Base-by-base conservation (phyloP, 2,329 filamentous ascomycete genomes). In the Diaporthe helianthi region DNA sequence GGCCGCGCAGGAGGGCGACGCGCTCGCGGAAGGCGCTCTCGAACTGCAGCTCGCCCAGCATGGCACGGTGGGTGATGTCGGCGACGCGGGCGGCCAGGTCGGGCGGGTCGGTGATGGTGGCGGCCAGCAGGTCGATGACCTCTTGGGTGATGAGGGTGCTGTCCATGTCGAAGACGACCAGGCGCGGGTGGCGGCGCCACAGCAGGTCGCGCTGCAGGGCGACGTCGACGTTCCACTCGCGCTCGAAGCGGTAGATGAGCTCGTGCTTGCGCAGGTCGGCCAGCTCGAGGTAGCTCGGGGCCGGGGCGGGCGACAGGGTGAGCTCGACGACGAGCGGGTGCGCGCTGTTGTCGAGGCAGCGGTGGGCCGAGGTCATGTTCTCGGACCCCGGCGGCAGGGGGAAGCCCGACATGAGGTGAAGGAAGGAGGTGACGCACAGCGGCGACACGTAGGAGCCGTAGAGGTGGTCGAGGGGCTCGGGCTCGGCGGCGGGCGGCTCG, bases 131-230 rank as follows among this genome's bases (percentile, higher is more conserved):
- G 79, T 99, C 96, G 77, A 99, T 98, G 71, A 98, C 94, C 82
- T 99, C 96, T 79, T 99, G 94, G 66, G 95, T 92, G 78, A 99
- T 98, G 71, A 99, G 87, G 0, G 96, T 99, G 79, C 92, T 96
- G 82, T 99, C 96, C 96, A 99, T 99, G 80, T 99, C 96, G 77
- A 99, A 99, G 38, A 98, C 93, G 4, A 95, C 94, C 13, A 98
- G 85, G 10, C 95, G 89, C 73, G 94, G 94, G 80, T 97, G 89
- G 33, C 91, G 87, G 69, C 93, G 86, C 84, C 91, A 93, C 38
- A 95, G 84, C 36, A 84, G 87, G 76, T 95, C 92, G 49, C 80
- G 80, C 79, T 97, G 93, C 72, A 97, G 84, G 24, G 92, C 88
- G 17, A 95, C 91, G 79, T 97, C 93, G 49, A 96, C 90, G 76